Evolutionary conservation across 345 rosid genomes (phyloP).

Genomic region (Salix exigua): DNA sequence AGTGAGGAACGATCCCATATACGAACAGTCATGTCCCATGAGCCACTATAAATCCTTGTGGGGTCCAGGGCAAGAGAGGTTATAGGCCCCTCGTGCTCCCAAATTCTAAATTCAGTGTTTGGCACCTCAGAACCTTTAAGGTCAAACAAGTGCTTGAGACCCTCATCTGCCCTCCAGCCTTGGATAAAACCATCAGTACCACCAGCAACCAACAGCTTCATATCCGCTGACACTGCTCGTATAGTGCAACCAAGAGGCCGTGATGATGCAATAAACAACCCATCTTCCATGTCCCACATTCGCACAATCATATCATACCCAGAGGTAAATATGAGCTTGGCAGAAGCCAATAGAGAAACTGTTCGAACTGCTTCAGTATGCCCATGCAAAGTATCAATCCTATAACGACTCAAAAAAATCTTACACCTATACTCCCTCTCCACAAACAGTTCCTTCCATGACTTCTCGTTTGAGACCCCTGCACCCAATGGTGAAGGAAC

Average conservation of each 20-base stretch:
- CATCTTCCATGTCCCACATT: slow-evolving; percentile 91
- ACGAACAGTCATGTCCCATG: slow-evolving; percentile 96
- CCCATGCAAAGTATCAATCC: slow-evolving; percentile 65
- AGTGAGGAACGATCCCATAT: slow-evolving; percentile 75
- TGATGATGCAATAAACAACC: slow-evolving; percentile 62
- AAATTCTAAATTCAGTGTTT: slow-evolving; percentile 55
- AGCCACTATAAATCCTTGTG: slow-evolving; percentile 66
- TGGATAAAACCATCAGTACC: slow-evolving; percentile 93
- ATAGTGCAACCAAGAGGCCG: slow-evolving; percentile 81
- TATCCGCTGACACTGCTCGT: slow-evolving; percentile 75
- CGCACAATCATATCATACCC: slow-evolving; percentile 81
- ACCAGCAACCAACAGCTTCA: slow-evolving; percentile 75
- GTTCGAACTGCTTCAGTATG: slow-evolving; percentile 81
- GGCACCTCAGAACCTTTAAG: slow-evolving; percentile 46
- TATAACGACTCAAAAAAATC: slow-evolving; percentile 65
- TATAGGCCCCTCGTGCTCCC: slow-evolving; percentile 90
- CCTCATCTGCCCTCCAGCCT: slow-evolving; percentile 73
- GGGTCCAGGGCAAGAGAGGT: slow-evolving; percentile 75
- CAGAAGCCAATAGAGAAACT: slow-evolving; percentile 69
- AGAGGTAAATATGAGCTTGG: slow-evolving; percentile 75
- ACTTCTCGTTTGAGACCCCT: slow-evolving; percentile 46
- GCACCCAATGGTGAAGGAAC: slow-evolving; percentile 19
- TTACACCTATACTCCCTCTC: slow-evolving; percentile 87
- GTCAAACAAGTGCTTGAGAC: slow-evolving; percentile 62
- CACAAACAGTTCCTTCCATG: slow-evolving; percentile 85